A percentile compares a stretch with the other conserved stretches of the same genome.
phyloP scores from a whole-genome alignment of 73 alveolate genomes.

The Chromera velia region DNA sequence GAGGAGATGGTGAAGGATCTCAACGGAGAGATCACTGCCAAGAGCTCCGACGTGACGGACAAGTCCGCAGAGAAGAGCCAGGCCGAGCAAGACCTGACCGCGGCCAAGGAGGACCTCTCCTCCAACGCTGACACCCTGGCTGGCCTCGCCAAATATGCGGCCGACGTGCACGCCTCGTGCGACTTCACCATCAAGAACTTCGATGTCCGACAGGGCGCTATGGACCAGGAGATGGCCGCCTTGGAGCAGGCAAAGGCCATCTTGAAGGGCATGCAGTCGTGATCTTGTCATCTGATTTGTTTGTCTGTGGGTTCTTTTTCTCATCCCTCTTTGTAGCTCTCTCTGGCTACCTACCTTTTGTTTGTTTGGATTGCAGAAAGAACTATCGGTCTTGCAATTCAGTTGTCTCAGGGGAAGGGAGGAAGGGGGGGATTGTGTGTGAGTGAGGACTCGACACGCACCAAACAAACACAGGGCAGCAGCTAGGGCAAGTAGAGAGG shows the following conservation, averaged over 20 bases:
- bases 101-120: neutral
- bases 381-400: no score
- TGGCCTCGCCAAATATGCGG: neutral
- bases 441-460: no score
- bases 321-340: no score
- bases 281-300: no score
- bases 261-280: neutral
- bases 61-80: neutral
- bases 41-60: neutral
- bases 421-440: no score
- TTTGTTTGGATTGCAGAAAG: no score
- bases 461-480: no score
- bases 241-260: neutral
- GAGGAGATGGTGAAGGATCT: no score
- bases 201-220: neutral
- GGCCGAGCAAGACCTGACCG: neutral
- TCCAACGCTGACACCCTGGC: neutral
- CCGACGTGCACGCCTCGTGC: neutral
- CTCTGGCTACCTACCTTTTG: no score
- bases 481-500: no score
- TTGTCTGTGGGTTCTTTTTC: no score
- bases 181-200: slow-evolving; percentile 5
- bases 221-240: neutral
- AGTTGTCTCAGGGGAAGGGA: no score
- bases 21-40: neutral